phyloP scores from a whole-genome alignment of 441 rosid genomes.

The Aquilaria agallochum region DNA sequence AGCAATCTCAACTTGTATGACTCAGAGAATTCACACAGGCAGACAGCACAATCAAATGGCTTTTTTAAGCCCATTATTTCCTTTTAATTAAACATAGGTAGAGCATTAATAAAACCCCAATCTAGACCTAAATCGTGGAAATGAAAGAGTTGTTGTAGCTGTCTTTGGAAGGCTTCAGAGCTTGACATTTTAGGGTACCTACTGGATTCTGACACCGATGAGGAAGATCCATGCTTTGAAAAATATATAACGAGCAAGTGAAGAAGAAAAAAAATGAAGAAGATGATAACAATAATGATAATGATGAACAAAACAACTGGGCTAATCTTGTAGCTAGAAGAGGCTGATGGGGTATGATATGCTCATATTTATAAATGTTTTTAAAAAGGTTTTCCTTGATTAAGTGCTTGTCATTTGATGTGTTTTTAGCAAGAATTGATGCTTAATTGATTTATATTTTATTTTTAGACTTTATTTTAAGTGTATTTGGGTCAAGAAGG shows the following conservation, averaged over 20 bases:
- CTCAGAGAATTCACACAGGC: slow-evolving; percentile 60
- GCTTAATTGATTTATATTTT: too few relatives aligned
- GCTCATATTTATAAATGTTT: too few relatives aligned
- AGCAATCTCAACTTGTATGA: slow-evolving; percentile 56
- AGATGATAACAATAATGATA: slow-evolving; percentile 46
- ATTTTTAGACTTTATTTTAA: too few relatives aligned
- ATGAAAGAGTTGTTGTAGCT: slow-evolving; percentile 65
- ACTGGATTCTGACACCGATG: slow-evolving; percentile 42
- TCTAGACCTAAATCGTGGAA: slow-evolving; percentile 75
- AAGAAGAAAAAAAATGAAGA: slow-evolving; percentile 56
- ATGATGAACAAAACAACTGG: slow-evolving; percentile 48
- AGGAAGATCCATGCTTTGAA: slow-evolving; percentile 44
- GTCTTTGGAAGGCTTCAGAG: slow-evolving; percentile 52
- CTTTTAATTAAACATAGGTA: slow-evolving; percentile 52
- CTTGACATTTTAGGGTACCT: slow-evolving; percentile 41
- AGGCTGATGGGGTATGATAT: slow-evolving; percentile 19
- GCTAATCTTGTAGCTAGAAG: slow-evolving; percentile 44
- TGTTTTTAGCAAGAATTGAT: too few relatives aligned
- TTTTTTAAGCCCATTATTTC: slow-evolving; percentile 55
- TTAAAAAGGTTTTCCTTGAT: too few relatives aligned
- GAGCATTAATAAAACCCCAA: slow-evolving; percentile 60
- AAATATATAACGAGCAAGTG: slow-evolving; percentile 49
- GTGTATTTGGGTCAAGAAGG: too few relatives aligned
- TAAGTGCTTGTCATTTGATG: too few relatives aligned
- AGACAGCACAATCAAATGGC: slow-evolving; percentile 70